Base-by-base conservation (phyloP, 371 early-diverging fungal species). In the Rhizopus arrhizus region DNA sequence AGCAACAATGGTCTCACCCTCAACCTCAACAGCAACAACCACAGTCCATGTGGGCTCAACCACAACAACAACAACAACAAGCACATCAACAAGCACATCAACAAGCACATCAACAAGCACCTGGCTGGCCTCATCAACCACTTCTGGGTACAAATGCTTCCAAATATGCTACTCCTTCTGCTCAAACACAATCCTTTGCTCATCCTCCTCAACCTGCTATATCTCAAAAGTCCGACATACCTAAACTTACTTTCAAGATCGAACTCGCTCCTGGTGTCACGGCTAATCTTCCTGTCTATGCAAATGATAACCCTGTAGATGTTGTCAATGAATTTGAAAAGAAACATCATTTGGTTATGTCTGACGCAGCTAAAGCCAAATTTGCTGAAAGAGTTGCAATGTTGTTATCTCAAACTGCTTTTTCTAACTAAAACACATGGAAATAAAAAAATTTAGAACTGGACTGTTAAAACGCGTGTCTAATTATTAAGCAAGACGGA, bases 221-320 rank as follows among this genome's bases (percentile, higher is more conserved):
- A 45, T 41, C 35, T 10, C 61, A 33, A 13, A 33, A 46, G 13
- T 34, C 55, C 16, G 56, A 56, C 7, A 33, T 55, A 12, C 53
- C 62, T 0, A 43, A 68, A n/a, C 49, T 80, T n/a, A 67, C 64
- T 7, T 60, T 80, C 57, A 74, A 69, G 12, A 70, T 80, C 35
- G 72, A 73, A 38, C 60, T 80, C 10, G 56, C 61, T 11, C 61
- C 61, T 11, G 80, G 80, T 16, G 53, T 71, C 8, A 53, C 50
- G 53, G 80, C 77, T n/a, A 45, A 56, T 2, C 32, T 75, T 1
- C 43, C 58, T 29, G 71, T 79, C 0, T 72, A 70, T 56, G 64
- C 56, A 15, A 66, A 68, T 6, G 69, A 69, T 35, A 51, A 72
- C 22, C 66, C 71, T 10, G 22, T 51, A 2, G 59, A 69, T 10